Conservation (phyloP, 1,284 basidiomycete genomes). For the Taiwanofungus camphoratus region DNA sequence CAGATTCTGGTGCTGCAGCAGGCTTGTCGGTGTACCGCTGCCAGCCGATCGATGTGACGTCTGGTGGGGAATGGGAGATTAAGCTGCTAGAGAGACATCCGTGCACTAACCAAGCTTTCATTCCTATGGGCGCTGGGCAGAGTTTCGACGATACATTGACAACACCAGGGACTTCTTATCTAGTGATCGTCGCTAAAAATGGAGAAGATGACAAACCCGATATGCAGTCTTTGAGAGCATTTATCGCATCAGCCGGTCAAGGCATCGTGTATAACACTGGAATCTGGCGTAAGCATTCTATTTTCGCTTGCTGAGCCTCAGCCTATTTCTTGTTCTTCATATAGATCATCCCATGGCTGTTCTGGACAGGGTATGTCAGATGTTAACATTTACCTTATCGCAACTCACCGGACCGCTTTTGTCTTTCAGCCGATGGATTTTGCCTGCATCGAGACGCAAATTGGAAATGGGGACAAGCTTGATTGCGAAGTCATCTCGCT, state of each 20-base stretch:
- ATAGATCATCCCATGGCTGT: slow-evolving; percentile 84
- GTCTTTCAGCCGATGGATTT: slow-evolving; percentile 70
- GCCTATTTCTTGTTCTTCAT: slow-evolving; percentile 5
- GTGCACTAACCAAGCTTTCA: slow-evolving; percentile 81
- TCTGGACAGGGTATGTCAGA: slow-evolving; percentile 53
- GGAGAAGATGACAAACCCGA: slow-evolving; percentile 74
- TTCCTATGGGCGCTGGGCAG: slow-evolving; percentile 69
- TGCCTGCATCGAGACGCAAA: slow-evolving; percentile 79
- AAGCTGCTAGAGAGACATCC: slow-evolving; percentile 70
- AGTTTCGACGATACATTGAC: slow-evolving; percentile 34
- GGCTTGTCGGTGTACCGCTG: slow-evolving; percentile 76
- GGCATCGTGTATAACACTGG: slow-evolving; percentile 79
- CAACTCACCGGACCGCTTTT: slow-evolving; percentile 9
- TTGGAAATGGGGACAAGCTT: slow-evolving; percentile 61
- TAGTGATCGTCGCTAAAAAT: slow-evolving; percentile 81
- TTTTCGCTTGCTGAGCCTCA: slow-evolving; percentile 7
- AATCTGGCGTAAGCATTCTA: slow-evolving; percentile 69
- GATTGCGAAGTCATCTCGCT: slow-evolving; percentile 78
- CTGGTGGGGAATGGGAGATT: slow-evolving; percentile 47
- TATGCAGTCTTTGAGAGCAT: slow-evolving; percentile 68
- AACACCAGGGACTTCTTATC: slow-evolving; percentile 53
- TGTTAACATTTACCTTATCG: background rate
- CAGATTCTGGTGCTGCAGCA: slow-evolving; percentile 45
- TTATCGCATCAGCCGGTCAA: slow-evolving; percentile 73
- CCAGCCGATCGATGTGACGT: slow-evolving; percentile 45